These are phyloP conservation scores for Sporothrix sp. DNA, from an alignment of 2,329 filamentous ascomycete species.

Conservation along the genomic window DNA sequence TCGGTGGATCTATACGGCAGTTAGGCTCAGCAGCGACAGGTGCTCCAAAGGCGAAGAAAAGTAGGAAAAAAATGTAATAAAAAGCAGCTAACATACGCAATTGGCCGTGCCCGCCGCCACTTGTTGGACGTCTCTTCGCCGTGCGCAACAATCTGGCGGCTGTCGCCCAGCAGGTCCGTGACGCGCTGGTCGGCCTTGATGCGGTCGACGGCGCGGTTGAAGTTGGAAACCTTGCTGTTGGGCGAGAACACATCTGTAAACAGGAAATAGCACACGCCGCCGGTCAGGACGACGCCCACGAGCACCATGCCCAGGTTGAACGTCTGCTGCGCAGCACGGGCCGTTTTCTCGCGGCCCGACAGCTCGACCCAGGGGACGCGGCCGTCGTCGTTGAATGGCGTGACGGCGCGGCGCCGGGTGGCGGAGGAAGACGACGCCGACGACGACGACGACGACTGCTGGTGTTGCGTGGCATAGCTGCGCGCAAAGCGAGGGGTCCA, in stretches of 20 bases:
- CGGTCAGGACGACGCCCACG: conserved; percentile 64
- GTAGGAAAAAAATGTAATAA: too few species aligned
- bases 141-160: conserved; percentile 66
- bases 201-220: conserved; percentile 75
- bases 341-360: conserved; percentile 65
- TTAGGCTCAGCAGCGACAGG: too few species aligned
- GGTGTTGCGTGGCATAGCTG: conserved; percentile 49
- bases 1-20: neutral
- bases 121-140: conserved; percentile 74
- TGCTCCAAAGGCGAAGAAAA: too few species aligned
- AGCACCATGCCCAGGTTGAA: conserved; percentile 77
- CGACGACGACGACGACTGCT: conserved; percentile 22
- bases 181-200: conserved; percentile 66
- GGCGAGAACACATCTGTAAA: conserved; percentile 76
- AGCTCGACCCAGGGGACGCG: conserved; percentile 72
- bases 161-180: conserved; percentile 62
- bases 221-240: conserved; percentile 76
- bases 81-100: conserved; percentile 36
- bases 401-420: conserved; percentile 59
- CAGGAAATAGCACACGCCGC: conserved; percentile 66
- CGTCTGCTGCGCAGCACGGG: conserved; percentile 78
- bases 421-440: conserved; percentile 19
- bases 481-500: conserved; percentile 20
- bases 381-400: conserved; percentile 78
- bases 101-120: conserved; percentile 60